Percentiles rank a stretch among this genome's conserved stretches.
Conservation (phyloP, 495 filamentous ascomycete genomes). For the Penicillium lagena region DNA sequence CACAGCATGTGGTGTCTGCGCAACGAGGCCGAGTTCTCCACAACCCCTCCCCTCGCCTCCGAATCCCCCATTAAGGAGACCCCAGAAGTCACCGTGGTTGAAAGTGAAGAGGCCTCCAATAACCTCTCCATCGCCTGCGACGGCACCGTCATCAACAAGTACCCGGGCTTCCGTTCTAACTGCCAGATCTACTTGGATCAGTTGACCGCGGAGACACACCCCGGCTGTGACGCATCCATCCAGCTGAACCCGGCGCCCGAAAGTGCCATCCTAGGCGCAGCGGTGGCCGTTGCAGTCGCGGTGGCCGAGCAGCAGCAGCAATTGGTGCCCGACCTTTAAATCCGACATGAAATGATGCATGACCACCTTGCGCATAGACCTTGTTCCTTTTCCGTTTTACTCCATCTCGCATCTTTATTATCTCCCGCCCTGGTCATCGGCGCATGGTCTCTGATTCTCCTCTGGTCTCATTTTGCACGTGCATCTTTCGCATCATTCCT, state of each 20-base stretch:
- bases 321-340: neutral
- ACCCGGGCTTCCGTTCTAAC: conserved; percentile 45
- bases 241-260: conserved; percentile 44
- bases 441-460: conserved; percentile 6
- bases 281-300: conserved; percentile 48
- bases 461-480: too few species aligned
- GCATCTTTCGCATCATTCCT: too few species aligned
- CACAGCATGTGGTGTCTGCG: conserved; percentile 58
- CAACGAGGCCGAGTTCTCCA: conserved; percentile 38
- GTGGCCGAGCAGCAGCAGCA: conserved; percentile 16
- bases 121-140: conserved; percentile 48
- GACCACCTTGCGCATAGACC: conserved; percentile 8
- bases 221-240: conserved; percentile 18
- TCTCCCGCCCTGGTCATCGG: conserved; percentile 7
- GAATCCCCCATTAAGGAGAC: conserved; percentile 24
- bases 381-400: conserved; percentile 5
- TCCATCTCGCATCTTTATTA: conserved; percentile 7
- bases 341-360: conserved; percentile 9
- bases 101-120: conserved; percentile 23
- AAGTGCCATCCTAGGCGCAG: conserved; percentile 50
- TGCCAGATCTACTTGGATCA: conserved; percentile 46
- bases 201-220: conserved; percentile 27
- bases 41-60: conserved; percentile 8
- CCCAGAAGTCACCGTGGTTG: conserved; percentile 36
- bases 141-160: conserved; percentile 56